A percentile compares a stretch with the other conserved stretches of the same genome.
Conservation (phyloP, 805 yeast species). For the Priceomyces haplophilus region DNA sequence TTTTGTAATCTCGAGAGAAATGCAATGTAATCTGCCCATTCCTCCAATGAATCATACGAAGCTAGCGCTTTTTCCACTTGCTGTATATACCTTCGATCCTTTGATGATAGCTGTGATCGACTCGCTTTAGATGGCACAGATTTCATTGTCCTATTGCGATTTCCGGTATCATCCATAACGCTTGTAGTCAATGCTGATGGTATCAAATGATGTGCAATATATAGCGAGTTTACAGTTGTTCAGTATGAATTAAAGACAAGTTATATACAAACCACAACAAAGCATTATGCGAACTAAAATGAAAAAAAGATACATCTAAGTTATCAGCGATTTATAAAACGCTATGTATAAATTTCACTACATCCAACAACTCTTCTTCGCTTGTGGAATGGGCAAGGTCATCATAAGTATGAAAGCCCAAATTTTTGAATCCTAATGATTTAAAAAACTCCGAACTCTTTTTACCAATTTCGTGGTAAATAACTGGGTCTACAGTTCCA, state of each 20-base stretch:
- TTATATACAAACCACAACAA: too few species aligned
- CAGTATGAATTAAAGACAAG: too few species aligned
- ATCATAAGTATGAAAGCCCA: slow-evolving; percentile 49
- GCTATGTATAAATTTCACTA: slow-evolving; percentile 32
- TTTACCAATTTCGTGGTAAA: slow-evolving; percentile 41
- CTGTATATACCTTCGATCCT: slow-evolving; percentile 66
- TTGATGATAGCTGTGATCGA: slow-evolving; percentile 32
- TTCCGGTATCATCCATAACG: slow-evolving; percentile 5
- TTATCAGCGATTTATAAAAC: too few species aligned
- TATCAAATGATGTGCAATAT: too few species aligned
- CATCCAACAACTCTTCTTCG: slow-evolving; percentile 62
- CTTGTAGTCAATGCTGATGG: neutral
- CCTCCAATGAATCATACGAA: slow-evolving; percentile 77
- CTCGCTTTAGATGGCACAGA: slow-evolving; percentile 6
- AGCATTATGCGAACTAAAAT: too few species aligned
- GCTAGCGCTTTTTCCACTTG: slow-evolving; percentile 70
- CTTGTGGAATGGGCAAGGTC: slow-evolving; percentile 68
- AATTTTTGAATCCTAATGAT: slow-evolving; percentile 41
- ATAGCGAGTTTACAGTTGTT: too few species aligned
- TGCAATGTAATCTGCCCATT: slow-evolving; percentile 98
- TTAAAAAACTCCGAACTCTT: slow-evolving; percentile 44
- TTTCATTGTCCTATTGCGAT: slow-evolving; percentile 3
- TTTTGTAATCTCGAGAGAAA: slow-evolving; percentile 77
- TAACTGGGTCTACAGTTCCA: slow-evolving; percentile 74
- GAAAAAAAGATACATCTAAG: too few species aligned